Percentiles rank a stretch among this genome's conserved stretches.
These are phyloP conservation scores for Drechslerella dactyloides DNA, from an alignment of 2,329 filamentous ascomycete genomes.

Conservation along the genomic window DNA sequence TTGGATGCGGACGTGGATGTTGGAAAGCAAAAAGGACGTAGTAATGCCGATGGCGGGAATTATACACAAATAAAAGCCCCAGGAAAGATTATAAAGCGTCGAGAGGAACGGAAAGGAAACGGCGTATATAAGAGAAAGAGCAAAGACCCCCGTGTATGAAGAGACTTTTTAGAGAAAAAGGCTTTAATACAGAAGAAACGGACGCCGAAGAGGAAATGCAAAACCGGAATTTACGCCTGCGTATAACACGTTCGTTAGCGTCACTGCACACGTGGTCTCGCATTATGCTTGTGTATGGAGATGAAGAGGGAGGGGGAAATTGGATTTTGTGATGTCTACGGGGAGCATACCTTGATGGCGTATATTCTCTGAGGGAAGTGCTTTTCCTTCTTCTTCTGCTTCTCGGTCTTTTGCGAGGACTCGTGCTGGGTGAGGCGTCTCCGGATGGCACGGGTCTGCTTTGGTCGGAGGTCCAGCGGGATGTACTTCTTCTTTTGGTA, in stretches of 20 bases:
- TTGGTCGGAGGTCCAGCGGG: constrained; percentile 95
- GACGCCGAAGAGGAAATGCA: constrained; percentile 50
- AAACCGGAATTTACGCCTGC: constrained; percentile 50
- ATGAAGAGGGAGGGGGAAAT: no score
- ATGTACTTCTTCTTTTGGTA: constrained; percentile 99
- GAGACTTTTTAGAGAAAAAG: constrained; percentile 43
- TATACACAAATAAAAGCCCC: constrained; percentile 48
- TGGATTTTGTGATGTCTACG: no score
- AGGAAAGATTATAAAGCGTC: constrained; percentile 47
- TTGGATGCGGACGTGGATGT: constrained; percentile 25
- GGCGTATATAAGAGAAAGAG: constrained; percentile 40
- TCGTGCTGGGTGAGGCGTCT: constrained; percentile 93
- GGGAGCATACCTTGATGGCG: constrained; percentile 94
- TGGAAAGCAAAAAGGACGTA: not conserved
- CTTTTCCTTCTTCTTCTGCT: constrained; percentile 92
- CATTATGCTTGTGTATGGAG: not conserved
- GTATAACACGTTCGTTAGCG: constrained; percentile 12
- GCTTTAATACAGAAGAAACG: constrained; percentile 50
- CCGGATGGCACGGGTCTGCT: constrained; percentile 97
- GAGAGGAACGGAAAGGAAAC: constrained; percentile 23
- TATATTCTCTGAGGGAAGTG: constrained; percentile 99
- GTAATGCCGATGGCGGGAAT: constrained; percentile 21
- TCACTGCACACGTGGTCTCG: not conserved
- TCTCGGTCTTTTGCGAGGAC: constrained; percentile 80
- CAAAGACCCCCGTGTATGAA: constrained; percentile 40